Percentiles rank a stretch among this genome's conserved stretches.
Evolutionary conservation across 1,139 yeast species (phyloP).

Genomic region (Scheffersomyces titani): DNA sequence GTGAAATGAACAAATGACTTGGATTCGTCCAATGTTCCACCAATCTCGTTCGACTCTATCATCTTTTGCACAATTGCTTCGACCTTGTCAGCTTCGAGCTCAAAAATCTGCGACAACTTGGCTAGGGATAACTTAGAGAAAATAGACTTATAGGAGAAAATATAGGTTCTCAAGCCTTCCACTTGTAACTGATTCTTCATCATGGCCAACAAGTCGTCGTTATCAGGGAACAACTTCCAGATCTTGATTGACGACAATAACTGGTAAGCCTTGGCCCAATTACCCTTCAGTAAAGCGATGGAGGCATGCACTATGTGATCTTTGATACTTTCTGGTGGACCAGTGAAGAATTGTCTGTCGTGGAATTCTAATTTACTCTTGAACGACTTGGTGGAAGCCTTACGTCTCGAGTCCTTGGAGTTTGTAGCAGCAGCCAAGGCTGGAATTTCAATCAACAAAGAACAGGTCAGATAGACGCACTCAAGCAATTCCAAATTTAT

Average conservation of each 20-base stretch:
- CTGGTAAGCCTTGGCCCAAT: slow-evolving; percentile 80
- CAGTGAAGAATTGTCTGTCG: slow-evolving; percentile 93
- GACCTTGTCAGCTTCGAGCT: slow-evolving; percentile 57
- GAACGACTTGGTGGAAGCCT: slow-evolving; percentile 77
- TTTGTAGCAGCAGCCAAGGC: slow-evolving; percentile 51
- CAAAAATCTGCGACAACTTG: slow-evolving; percentile 67
- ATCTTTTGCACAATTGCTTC: slow-evolving; percentile 67
- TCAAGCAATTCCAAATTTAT: slow-evolving; percentile 93
- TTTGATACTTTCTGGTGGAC: slow-evolving; percentile 96
- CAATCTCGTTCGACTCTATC: slow-evolving; percentile 75
- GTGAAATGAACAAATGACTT: slow-evolving; percentile 57
- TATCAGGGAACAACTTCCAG: slow-evolving; percentile 82
- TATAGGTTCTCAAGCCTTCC: slow-evolving; percentile 88
- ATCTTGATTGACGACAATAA: slow-evolving; percentile 77
- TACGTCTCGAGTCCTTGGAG: slow-evolving; percentile 58
- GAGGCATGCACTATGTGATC: slow-evolving; percentile 95
- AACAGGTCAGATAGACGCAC: slow-evolving; percentile 88
- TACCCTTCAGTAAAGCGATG: slow-evolving; percentile 82
- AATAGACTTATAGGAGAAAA: slow-evolving; percentile 79
- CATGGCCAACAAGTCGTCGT: slow-evolving; percentile 65
- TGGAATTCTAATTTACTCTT: slow-evolving; percentile 90
- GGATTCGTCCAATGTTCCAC: slow-evolving; percentile 62
- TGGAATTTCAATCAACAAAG: slow-evolving; percentile 90
- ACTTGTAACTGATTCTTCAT: slow-evolving; percentile 77
- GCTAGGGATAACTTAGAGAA: slow-evolving; percentile 74